Evolutionary conservation across 2,329 filamentous ascomycete species (phyloP).

Genomic region (Ceratocystis variospora): DNA sequence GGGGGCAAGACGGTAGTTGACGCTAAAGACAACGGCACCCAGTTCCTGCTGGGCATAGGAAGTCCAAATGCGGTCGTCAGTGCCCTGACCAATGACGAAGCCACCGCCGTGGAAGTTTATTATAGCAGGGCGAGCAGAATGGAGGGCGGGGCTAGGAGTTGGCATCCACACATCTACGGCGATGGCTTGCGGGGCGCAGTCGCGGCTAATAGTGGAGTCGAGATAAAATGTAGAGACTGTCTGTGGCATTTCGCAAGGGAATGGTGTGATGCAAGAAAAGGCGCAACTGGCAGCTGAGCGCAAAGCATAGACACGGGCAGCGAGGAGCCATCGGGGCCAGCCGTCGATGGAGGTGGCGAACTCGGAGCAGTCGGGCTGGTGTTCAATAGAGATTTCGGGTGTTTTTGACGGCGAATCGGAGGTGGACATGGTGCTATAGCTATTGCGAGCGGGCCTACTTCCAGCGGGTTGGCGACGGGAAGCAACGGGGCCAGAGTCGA

Average conservation of each 20-base stretch:
- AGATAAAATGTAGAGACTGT: slow-evolving; percentile 26
- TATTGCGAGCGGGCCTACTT: slow-evolving; percentile 11
- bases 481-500: slow-evolving; percentile 4
- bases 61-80: slow-evolving; percentile 50
- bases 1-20: slow-evolving; percentile 56
- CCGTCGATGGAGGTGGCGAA: slow-evolving; percentile 34
- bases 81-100: slow-evolving; percentile 48
- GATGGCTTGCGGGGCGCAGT: slow-evolving; percentile 29
- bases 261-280: slow-evolving; percentile 23
- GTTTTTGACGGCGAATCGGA: not conserved
- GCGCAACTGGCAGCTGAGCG: slow-evolving; percentile 33
- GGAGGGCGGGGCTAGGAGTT: not conserved
- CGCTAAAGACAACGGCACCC: slow-evolving; percentile 46
- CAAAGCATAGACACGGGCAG: slow-evolving; percentile 31
- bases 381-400: not conserved
- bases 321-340: slow-evolving; percentile 33
- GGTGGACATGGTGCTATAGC: slow-evolving; percentile 10
- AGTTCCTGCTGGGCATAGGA: slow-evolving; percentile 37
- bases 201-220: slow-evolving; percentile 30
- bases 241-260: slow-evolving; percentile 8
- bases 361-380: slow-evolving; percentile 22
- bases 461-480: slow-evolving; percentile 8
- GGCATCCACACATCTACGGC: slow-evolving; percentile 36
- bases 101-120: slow-evolving; percentile 57
- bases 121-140: slow-evolving; percentile 33